Base-by-base conservation (phyloP, 2,329 filamentous ascomycete genomes). In the Venturia nashicola region DNA sequence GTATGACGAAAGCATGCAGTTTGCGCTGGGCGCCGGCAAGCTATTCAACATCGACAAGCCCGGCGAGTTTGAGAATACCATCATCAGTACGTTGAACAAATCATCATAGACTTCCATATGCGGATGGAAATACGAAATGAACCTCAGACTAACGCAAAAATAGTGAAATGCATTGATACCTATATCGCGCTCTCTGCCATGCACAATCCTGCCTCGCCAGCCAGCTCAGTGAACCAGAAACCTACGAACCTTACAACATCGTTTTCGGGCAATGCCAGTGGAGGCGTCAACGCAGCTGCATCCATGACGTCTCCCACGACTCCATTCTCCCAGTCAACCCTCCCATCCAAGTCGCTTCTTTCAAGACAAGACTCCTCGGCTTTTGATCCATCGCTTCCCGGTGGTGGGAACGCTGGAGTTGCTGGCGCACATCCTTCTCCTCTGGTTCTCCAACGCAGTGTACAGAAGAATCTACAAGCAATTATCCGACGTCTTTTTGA, bases 1-100 rank as follows among this genome's bases (percentile, higher is more conserved):
- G 75, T 99, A 99, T 80, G 94, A 97, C 74, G 94, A 99, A 80
- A 97, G 93, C 77, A 97, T 99, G 93, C 89, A 90, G 62, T 97
- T 99, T 76, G 94, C 94, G 67, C 85, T 99, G 57, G 92, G 91
- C 65, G 92, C 94, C 32, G 94, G 94, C 66, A 90, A 97, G 74
- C 86, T 96, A 61, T 97, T 99, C 82, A 90, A 95, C 79, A 84
- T 97, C 68, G 90, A 97, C 72, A 83, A 87, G 63, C 88, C 90
- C 62, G 89, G 91, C 76, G 94, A 99, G 79, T 99, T 96, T 72
- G 94, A 99, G 77, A 92, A 99, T 79, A 99, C 94, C 65, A 97
- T 99, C 78, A 92, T 97, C 75, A 93, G 82, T 84, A 76, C 71
- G 79, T 74, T 11, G 54, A 11, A 42, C 11, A 27, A n/a, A 39